These are phyloP conservation scores for Penstemon barbatus DNA, from an alignment of 257 asterid genomes.

Conservation along the genomic window DNA sequence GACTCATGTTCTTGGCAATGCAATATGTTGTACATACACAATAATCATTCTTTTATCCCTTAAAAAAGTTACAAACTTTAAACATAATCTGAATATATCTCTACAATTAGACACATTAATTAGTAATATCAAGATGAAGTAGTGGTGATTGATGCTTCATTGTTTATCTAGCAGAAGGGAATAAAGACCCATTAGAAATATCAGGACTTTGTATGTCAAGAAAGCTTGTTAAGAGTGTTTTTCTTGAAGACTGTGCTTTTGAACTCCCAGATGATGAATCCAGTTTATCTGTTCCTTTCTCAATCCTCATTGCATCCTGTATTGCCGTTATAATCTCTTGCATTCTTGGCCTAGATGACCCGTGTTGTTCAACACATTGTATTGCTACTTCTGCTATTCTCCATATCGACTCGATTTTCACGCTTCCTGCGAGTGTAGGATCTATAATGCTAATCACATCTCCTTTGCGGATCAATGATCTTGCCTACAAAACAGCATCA, in stretches of 20 bases:
- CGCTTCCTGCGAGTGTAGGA: constrained; percentile 56
- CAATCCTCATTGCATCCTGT: constrained; percentile 85
- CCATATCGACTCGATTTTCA: constrained; percentile 86
- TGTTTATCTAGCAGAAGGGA: constrained; percentile 78
- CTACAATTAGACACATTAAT: neutral
- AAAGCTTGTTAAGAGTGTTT: constrained; percentile 85
- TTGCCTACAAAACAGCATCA: constrained; percentile 51
- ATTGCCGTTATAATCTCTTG: constrained; percentile 80
- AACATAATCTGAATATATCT: neutral
- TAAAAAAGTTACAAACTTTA: neutral
- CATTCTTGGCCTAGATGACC: constrained; percentile 85
- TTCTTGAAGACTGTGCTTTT: constrained; percentile 75
- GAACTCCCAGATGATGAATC: constrained; percentile 63
- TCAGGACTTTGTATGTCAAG: constrained; percentile 91
- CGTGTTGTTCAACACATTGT: constrained; percentile 85
- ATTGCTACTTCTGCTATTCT: constrained; percentile 89
- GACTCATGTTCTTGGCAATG: constrained; percentile 16
- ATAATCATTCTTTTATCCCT: neutral
- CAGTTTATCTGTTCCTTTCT: constrained; percentile 68
- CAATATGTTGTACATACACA: neutral
- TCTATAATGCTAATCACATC: constrained; percentile 85
- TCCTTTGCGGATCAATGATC: constrained; percentile 88
- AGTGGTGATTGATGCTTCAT: too few species aligned
- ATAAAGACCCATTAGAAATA: constrained; percentile 66
- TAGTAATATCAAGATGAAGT: neutral